Evolutionary conservation across 2,329 filamentous ascomycete genomes (phyloP).

Genomic region (Diaporthe vaccinii): DNA sequence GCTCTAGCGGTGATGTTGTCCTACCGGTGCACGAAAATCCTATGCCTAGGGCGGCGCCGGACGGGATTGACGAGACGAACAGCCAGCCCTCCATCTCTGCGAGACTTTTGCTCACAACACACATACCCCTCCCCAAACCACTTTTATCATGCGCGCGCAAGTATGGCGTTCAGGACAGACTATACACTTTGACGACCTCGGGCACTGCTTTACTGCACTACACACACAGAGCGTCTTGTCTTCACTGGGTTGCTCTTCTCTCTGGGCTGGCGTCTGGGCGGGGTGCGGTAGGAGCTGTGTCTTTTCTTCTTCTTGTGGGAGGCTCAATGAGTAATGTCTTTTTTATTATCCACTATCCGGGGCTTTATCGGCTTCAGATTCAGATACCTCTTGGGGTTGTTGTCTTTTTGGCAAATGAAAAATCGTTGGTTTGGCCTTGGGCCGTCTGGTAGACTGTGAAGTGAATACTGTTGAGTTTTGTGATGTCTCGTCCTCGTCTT

Average conservation of each 20-base stretch:
- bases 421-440: background rate
- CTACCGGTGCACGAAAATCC: no score
- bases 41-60: no score
- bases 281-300: background rate
- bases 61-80: background rate
- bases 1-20: background rate
- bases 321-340: constrained; percentile 23
- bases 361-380: background rate
- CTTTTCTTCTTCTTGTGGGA: background rate
- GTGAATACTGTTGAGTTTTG: no score
- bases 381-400: background rate
- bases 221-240: background rate
- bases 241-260: constrained; percentile 9
- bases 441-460: background rate
- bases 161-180: constrained; percentile 27
- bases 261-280: constrained; percentile 26
- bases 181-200: constrained; percentile 23
- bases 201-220: constrained; percentile 11
- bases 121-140: background rate
- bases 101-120: background rate
- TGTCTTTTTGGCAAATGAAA: constrained; percentile 6
- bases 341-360: background rate
- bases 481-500: background rate
- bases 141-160: background rate
- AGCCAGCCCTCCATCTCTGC: background rate